phyloP scores from a whole-genome alignment of 495 filamentous ascomycete species.

The Trichoderma erinaceum region DNA sequence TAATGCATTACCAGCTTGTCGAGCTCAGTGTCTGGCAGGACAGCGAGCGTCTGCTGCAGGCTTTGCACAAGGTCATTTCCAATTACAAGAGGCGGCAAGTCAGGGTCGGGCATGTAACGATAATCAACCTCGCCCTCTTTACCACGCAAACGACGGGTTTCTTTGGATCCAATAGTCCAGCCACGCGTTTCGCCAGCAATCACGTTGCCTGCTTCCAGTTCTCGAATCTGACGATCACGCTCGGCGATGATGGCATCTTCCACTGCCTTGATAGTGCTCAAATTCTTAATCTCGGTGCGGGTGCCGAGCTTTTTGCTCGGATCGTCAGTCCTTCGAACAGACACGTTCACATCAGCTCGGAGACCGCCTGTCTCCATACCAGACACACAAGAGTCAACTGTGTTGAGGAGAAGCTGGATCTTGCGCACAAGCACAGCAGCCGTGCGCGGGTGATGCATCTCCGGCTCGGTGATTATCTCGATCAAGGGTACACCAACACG shows the following conservation, averaged over 20 bases:
- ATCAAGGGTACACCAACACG: constrained; percentile 84
- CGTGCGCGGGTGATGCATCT: constrained; percentile 76
- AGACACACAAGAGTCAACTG: constrained; percentile 72
- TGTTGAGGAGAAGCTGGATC: constrained; percentile 74
- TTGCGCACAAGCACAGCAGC: constrained; percentile 85
- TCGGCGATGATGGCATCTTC: constrained; percentile 91
- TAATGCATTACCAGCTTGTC: constrained; percentile 51
- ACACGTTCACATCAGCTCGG: constrained; percentile 93
- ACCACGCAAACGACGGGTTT: constrained; percentile 72
- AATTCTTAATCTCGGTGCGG: constrained; percentile 95
- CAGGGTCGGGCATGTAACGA: constrained; percentile 96
- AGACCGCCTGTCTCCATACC: constrained; percentile 94
- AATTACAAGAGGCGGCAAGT: constrained; percentile 75
- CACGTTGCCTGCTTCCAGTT: constrained; percentile 71
- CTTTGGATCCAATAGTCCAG: constrained; percentile 76
- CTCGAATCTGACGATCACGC: constrained; percentile 74
- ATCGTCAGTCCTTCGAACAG: constrained; percentile 54
- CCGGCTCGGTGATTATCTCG: constrained; percentile 88
- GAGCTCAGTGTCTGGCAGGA: constrained; percentile 63
- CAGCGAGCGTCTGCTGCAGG: constrained; percentile 54
- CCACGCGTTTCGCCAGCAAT: constrained; percentile 88
- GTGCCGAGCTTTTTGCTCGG: constrained; percentile 58
- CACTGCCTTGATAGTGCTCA: constrained; percentile 89
- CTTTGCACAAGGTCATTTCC: constrained; percentile 59
- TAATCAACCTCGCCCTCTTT: constrained; percentile 98